A percentile compares a stretch with the other conserved stretches of the same genome.
Evolutionary conservation across 2,329 filamentous ascomycete genomes (phyloP).

Genomic region (Ascochyta koolunga): DNA sequence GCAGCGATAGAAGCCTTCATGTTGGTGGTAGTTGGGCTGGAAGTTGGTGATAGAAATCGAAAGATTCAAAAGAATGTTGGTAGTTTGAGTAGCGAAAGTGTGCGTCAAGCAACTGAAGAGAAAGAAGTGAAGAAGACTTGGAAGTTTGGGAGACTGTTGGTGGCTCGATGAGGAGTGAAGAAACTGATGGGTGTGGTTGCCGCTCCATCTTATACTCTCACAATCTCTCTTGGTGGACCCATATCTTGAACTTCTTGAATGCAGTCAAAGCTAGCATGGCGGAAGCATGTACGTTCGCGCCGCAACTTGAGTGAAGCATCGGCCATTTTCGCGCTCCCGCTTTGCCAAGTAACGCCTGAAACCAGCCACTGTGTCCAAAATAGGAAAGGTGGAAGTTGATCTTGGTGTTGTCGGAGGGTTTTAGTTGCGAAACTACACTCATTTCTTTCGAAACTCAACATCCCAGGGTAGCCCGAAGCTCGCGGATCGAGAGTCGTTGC

Average conservation of each 20-base stretch:
- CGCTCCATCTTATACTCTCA: slow-evolving; percentile 20
- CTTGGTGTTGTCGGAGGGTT: slow-evolving; percentile 5
- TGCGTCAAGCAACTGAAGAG: slow-evolving; percentile 29
- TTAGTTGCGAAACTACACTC: slow-evolving; percentile 11
- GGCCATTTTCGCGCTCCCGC: neutral
- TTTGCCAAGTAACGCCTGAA: slow-evolving; percentile 13
- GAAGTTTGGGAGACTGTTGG: slow-evolving; percentile 22
- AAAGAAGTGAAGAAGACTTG: slow-evolving; percentile 16
- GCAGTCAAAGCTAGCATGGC: slow-evolving; percentile 4
- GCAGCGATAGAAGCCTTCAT: slow-evolving; percentile 34
- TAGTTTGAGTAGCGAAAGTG: slow-evolving; percentile 25
- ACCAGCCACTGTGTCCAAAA: slow-evolving; percentile 7
- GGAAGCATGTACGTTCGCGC: slow-evolving; percentile 1
- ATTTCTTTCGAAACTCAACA: slow-evolving; percentile 26
- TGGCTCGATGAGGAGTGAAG: slow-evolving; percentile 27
- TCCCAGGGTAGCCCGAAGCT: slow-evolving; percentile 14
- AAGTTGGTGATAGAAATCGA: slow-evolving; percentile 6
- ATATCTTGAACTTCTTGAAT: slow-evolving; percentile 8
- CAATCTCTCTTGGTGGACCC: neutral
- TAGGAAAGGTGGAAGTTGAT: slow-evolving; percentile 17
- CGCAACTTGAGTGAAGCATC: slow-evolving; percentile 5
- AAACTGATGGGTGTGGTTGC: slow-evolving; percentile 6
- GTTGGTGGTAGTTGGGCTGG: slow-evolving; percentile 18
- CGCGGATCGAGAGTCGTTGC: slow-evolving; percentile 14
- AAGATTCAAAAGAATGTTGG: slow-evolving; percentile 19